phyloP scores from a whole-genome alignment of 192 early-diverging fungal species.

The Gonapodya sp. region DNA sequence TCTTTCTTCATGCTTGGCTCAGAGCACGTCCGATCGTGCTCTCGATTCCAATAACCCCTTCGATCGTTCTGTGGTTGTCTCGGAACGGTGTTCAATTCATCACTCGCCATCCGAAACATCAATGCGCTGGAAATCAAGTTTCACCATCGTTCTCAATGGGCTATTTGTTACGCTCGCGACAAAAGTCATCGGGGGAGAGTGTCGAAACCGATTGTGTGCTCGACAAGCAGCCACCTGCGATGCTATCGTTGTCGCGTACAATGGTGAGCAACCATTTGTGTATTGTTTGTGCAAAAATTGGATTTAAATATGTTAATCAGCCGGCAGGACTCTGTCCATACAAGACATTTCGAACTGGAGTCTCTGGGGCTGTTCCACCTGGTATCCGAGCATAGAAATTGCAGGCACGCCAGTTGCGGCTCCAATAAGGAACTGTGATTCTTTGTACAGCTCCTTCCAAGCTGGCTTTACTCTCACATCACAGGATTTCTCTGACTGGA shows the following conservation, averaged over 20 bases:
- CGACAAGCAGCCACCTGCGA: not conserved
- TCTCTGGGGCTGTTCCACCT: not conserved
- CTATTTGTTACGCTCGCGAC: too few relatives aligned
- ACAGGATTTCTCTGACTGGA: not conserved
- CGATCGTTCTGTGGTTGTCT: too few relatives aligned
- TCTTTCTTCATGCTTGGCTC: too few relatives aligned
- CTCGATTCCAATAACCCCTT: too few relatives aligned
- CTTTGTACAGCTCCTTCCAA: not conserved
- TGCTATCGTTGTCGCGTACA: not conserved
- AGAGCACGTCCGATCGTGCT: too few relatives aligned
- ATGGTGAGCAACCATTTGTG: not conserved
- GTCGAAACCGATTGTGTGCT: too few relatives aligned
- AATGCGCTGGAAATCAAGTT: too few relatives aligned
- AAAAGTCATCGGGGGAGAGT: too few relatives aligned
- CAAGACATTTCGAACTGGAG: not conserved
- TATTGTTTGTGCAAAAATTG: not conserved
- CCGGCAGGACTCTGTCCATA: not conserved
- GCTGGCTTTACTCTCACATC: not conserved
- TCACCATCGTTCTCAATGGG: too few relatives aligned
- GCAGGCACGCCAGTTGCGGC: not conserved
- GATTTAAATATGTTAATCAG: not conserved
- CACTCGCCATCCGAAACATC: too few relatives aligned
- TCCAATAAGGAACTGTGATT: not conserved
- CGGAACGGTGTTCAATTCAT: too few relatives aligned
- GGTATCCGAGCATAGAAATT: not conserved